Percentiles rank a stretch among this genome's conserved stretches.
phyloP scores from a whole-genome alignment of 2,329 filamentous ascomycete genomes.

The Aspergillus neoniger region DNA sequence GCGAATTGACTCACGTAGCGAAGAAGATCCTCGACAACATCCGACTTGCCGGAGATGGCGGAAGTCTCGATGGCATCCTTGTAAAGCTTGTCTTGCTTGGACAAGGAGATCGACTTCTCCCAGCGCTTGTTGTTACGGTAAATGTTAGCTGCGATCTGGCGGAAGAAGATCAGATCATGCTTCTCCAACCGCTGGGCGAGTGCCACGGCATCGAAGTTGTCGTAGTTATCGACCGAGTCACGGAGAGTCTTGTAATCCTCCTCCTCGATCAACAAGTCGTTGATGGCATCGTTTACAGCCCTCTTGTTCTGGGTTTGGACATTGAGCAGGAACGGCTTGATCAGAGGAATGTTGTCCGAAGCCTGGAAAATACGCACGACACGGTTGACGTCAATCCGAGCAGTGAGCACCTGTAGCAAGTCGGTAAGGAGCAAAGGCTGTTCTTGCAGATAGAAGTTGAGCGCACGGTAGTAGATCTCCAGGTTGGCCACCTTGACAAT shows the following conservation, averaged over 20 bases:
- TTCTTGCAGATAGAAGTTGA: conserved; percentile 97
- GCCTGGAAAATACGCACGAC: conserved; percentile 99
- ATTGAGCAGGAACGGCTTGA: conserved; percentile 97
- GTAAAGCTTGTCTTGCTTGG: conserved; percentile 99
- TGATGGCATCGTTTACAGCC: conserved; percentile 95
- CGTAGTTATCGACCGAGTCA: conserved; percentile 97
- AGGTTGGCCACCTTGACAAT: conserved; percentile 96
- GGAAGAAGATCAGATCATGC: conserved; percentile 98
- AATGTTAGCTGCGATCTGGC: conserved; percentile 95
- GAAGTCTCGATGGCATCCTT: conserved; percentile 99
- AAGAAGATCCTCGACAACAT: conserved; percentile 92
- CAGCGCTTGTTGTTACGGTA: conserved; percentile 99
- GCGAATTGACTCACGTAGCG: conserved; percentile 77
- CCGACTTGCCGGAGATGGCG: conserved; percentile 83
- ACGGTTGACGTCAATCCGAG: conserved; percentile 94
- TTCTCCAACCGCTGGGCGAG: conserved; percentile 91
- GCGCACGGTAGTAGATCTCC: conserved; percentile 96
- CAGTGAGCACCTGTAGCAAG: conserved; percentile 84
- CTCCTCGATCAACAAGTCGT: conserved; percentile 95
- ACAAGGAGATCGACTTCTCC: conserved; percentile 97
- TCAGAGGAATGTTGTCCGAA: conserved; percentile 94
- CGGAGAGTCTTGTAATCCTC: conserved; percentile 98
- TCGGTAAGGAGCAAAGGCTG: conserved; percentile 96
- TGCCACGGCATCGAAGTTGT: conserved; percentile 96
- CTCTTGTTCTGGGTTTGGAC: conserved; percentile 98